Evolutionary conservation across 345 rosid genomes (phyloP), one percentile per base, ranked within the genome.

Genomic region (Excoecaria agallocha): DNA sequence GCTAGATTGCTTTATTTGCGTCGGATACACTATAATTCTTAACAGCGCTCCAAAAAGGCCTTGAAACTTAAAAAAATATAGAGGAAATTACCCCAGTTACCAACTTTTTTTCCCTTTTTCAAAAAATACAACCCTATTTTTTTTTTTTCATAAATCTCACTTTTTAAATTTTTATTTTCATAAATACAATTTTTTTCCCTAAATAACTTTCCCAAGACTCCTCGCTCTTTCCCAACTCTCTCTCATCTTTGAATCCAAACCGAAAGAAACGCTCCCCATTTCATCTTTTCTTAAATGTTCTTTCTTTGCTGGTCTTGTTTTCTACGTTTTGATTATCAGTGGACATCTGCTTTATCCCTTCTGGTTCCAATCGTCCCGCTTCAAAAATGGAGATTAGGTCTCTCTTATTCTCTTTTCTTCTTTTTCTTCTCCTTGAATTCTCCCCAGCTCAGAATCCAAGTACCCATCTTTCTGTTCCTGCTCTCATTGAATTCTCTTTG

Each of bases 381-480:
- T 48, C 12, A 17, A 76, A 78, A 78, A 92, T 89, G 97, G 85
- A 76, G 87, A 85, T 71, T 78, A 72, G 79, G 74, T 59, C 82
- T 61, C 70, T 82, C 78, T 74, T 78, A 68, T 70, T 25, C 45
- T 62, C 73, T 70, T 59, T 74, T 69, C 61, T 85, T 82, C 78
- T 74, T 74, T 84, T 86, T 74, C 74, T 84, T 69, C 84, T 84
- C 65, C 67, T 85, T 74, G 70, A 72, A 67, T 76, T 74, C 71
- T 85, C 81, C 59, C 79, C 86, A 25, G 89, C 94, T 52, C 98
- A 93, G 79, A 79, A 79, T 82, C 30, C 74, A 24, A 70, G 76
- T 73, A 17, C 19, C 12, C 19, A 25, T 12, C 60, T 37, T 13
- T n/a, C 68, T 72, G 30, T 16, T 39, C 12, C 8, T 25, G 8